Evolutionary conservation across 352 stramenopile species (phyloP).

Genomic region (Globisporangium recalcitrans): DNA sequence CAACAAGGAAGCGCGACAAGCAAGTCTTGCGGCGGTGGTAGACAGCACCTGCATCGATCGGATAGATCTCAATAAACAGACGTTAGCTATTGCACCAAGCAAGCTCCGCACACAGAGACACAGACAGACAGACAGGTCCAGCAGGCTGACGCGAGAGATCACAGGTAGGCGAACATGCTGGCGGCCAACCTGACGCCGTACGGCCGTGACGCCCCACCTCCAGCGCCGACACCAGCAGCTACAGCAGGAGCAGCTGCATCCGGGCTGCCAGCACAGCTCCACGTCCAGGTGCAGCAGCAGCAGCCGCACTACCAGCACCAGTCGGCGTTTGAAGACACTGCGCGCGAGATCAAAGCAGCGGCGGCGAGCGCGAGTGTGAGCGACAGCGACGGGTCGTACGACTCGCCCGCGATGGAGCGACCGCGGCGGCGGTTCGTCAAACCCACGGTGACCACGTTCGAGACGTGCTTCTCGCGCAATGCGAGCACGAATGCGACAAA

Average conservation of each 20-base stretch:
- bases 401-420: slow-evolving; percentile 4
- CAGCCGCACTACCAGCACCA: slow-evolving; percentile 3
- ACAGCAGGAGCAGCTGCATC: not conserved
- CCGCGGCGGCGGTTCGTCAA: slow-evolving; percentile 48
- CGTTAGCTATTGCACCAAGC: not conserved
- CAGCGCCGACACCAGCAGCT: not conserved
- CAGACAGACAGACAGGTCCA: not conserved
- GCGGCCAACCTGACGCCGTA: not conserved
- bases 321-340: not conserved
- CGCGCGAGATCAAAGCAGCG: not conserved
- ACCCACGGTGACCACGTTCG: slow-evolving; percentile 36
- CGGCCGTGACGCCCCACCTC: not conserved
- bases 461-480: slow-evolving; percentile 39
- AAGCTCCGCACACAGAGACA: not conserved
- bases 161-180: not conserved
- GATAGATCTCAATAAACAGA: not conserved
- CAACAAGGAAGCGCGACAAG: not conserved
- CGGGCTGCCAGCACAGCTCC: not conserved
- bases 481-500: not conserved
- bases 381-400: not conserved
- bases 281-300: not conserved
- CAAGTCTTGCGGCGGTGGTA: not conserved
- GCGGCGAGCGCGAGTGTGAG: not conserved
- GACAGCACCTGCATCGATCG: not conserved
- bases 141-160: too few relatives aligned